Evolutionary conservation across 2,329 filamentous ascomycete genomes (phyloP), one percentile per base, ranked within the genome.

Genomic region (Colletotrichum tamarilloi): DNA sequence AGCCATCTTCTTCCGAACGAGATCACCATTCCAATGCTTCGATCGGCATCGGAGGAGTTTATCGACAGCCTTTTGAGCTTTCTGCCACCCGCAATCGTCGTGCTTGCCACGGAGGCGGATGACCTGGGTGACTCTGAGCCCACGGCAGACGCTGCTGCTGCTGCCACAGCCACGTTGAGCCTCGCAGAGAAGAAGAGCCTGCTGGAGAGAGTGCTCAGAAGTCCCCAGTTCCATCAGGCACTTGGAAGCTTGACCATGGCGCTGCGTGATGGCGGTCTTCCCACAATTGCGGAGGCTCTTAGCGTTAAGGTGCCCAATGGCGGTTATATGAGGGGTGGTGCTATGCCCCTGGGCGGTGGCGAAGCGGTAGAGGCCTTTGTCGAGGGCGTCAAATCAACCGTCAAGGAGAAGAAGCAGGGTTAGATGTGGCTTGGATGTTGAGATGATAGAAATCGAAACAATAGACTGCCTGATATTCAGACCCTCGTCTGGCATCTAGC

Each of bases 321-420:
- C n/a, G 96, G 96, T 4, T 93, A 94, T 75, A 88, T 97, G 79
- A 89, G 88, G 74, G 92, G 93, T 68, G 92, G 94, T 6, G 93
- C 90, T 63, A 92, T 98, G 85, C 95, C 96, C 2, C 83, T 98
- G 58, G 96, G 95, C 56, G 95, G 95, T 65, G 94, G 93, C 6
- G 93, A 97, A 77, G 96, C 96, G 14, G 92, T 99, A 1, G 93
- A 97, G 84, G 94, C 94, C 4, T 99, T 99, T 83, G 88, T 99
- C 26, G 91, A 97, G 68, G 97, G 96, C 3, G 92, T 98, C 60
- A 97, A 93, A 87, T 92, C 90, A 84, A 92, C 91, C 6, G 93
- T 95, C 0, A 88, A 94, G 83, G 89, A 93, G 71, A 83, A 87
- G 78, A 78, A 82, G 76, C 79, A 70, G 60, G 67, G 49, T 14